phyloP scores from a whole-genome alignment of 768 basidiomycete genomes.

The Psilocybe subaeruginosa region DNA sequence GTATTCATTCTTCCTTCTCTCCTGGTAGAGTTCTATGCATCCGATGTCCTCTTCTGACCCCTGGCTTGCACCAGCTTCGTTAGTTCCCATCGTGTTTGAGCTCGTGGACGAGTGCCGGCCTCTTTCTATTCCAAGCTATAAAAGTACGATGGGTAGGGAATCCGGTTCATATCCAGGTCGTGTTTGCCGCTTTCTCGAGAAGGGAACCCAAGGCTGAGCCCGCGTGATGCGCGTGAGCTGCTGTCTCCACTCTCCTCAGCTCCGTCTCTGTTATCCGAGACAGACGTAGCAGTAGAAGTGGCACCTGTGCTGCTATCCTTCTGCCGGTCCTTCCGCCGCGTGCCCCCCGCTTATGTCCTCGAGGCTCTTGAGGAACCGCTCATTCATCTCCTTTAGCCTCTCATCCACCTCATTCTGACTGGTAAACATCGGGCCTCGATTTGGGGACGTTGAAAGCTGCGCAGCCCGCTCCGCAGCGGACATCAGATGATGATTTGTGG shows the following conservation, averaged over 20 bases:
- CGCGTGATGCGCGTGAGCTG: neutral
- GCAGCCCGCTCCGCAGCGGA: slow-evolving; percentile 3
- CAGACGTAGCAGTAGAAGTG: neutral
- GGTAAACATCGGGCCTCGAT: slow-evolving; percentile 60
- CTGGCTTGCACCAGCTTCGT: slow-evolving; percentile 31
- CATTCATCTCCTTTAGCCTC: slow-evolving; percentile 66
- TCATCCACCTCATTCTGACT: slow-evolving; percentile 69
- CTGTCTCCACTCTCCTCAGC: neutral
- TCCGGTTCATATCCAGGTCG: neutral
- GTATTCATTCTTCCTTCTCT: slow-evolving; percentile 19
- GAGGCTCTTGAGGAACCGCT: slow-evolving; percentile 64
- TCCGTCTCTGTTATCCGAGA: neutral
- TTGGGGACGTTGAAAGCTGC: slow-evolving; percentile 24
- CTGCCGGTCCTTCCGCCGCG: slow-evolving; percentile 23
- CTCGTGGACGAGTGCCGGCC: slow-evolving; percentile 24
- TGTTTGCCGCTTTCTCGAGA: neutral
- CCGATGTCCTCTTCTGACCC: slow-evolving; percentile 61
- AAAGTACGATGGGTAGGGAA: slow-evolving; percentile 7
- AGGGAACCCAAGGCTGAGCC: slow-evolving; percentile 5
- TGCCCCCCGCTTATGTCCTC: slow-evolving; percentile 51
- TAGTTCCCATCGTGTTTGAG: slow-evolving; percentile 26
- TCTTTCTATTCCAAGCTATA: slow-evolving; percentile 20
- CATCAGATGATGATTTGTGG: neutral
- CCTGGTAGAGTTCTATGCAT: slow-evolving; percentile 44
- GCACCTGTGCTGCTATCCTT: slow-evolving; percentile 5